These are phyloP conservation scores for Apostasia shenzhenica DNA, from an alignment of 106 monocot genomes.

Conservation along the genomic window DNA sequence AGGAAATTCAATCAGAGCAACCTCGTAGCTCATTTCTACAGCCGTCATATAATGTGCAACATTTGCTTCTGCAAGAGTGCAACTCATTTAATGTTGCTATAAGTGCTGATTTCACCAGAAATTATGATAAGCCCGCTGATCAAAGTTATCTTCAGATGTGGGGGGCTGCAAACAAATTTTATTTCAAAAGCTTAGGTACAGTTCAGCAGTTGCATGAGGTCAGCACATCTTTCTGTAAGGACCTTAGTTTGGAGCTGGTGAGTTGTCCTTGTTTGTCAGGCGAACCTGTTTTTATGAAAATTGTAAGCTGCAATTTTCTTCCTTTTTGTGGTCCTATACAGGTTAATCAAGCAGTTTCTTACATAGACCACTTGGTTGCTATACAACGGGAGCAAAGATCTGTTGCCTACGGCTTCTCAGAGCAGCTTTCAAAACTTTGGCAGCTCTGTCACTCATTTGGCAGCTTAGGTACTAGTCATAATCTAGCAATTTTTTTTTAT, in stretches of 20 bases:
- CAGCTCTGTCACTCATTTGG: constrained; percentile 22
- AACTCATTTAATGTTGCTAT: constrained; percentile 1
- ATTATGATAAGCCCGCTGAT: constrained; percentile 10
- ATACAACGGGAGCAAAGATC: constrained; percentile 65
- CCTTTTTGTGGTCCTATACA: constrained; percentile 17
- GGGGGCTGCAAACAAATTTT: constrained; percentile 45
- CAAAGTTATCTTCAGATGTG: constrained; percentile 21
- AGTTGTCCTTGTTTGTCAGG: neutral
- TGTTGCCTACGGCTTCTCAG: constrained; percentile 37
- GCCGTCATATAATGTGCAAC: constrained; percentile 55
- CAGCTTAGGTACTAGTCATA: constrained; percentile 25
- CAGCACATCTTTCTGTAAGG: constrained; percentile 58
- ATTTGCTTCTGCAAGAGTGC: constrained; percentile 41
- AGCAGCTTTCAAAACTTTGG: constrained; percentile 38
- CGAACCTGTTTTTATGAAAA: neutral
- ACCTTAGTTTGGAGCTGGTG: constrained; percentile 69
- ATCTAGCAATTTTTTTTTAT: neutral
- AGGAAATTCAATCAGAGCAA: constrained; percentile 23
- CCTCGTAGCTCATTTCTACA: constrained; percentile 42
- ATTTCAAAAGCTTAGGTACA: constrained; percentile 70
- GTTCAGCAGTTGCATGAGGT: constrained; percentile 48
- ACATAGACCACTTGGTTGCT: constrained; percentile 64
- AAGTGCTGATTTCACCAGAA: neutral
- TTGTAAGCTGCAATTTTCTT: neutral
- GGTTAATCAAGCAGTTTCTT: constrained; percentile 67